A percentile compares a stretch with the other conserved stretches of the same genome.
Conservation (phyloP, 176 grass and related monocot genomes). For the Pontederia crassipes region DNA sequence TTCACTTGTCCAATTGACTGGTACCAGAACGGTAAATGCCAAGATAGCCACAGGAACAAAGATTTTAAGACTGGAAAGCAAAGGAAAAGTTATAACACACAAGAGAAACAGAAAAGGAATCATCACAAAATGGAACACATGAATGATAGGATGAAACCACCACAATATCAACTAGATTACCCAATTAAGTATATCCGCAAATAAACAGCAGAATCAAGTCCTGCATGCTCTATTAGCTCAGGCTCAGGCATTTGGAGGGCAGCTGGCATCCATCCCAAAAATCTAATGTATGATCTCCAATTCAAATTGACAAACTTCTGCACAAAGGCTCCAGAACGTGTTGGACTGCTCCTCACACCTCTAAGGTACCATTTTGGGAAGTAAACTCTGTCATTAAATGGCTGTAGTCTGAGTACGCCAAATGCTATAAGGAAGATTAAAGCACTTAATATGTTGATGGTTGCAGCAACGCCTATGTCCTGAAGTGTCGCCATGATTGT, state of each 20-base stretch:
- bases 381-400: slow-evolving; percentile 97
- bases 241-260: slow-evolving; percentile 96
- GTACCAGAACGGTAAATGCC: slow-evolving; percentile 73
- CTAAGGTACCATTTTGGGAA: slow-evolving; percentile 99
- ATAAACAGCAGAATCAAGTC: slow-evolving; percentile 94
- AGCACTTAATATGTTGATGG: slow-evolving; percentile 76
- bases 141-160: not conserved
- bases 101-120: not conserved
- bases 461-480: slow-evolving; percentile 80
- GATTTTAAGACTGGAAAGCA: slow-evolving; percentile 78
- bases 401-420: slow-evolving; percentile 86
- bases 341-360: slow-evolving; percentile 81
- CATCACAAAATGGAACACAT: not conserved
- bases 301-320: slow-evolving; percentile 95
- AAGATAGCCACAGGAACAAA: slow-evolving; percentile 81
- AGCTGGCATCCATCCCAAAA: slow-evolving; percentile 92
- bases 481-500: slow-evolving; percentile 46
- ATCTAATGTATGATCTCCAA: slow-evolving; percentile 77
- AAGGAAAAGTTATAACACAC: not conserved
- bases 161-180: slow-evolving; percentile 28
- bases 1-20: slow-evolving; percentile 91
- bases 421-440: slow-evolving; percentile 71
- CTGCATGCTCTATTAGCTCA: slow-evolving; percentile 90
- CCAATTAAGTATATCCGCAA: slow-evolving; percentile 92
- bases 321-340: slow-evolving; percentile 46